Conservation (phyloP, 148 eudicot species). For the Fallopia convolvulus region DNA sequence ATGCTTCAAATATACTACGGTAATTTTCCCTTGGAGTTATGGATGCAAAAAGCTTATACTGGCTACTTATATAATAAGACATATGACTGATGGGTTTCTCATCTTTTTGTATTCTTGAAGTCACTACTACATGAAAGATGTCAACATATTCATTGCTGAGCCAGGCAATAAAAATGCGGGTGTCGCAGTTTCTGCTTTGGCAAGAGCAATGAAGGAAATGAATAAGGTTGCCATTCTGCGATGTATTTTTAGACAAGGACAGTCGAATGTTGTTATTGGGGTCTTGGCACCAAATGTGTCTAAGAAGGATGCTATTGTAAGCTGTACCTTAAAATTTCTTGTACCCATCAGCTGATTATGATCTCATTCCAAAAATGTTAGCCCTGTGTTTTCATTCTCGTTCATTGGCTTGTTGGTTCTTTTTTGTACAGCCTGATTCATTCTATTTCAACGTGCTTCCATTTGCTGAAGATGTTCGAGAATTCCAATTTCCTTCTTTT, state of each 20-base stretch:
- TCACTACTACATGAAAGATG: constrained; percentile 93
- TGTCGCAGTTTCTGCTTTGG: constrained; percentile 77
- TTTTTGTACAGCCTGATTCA: constrained; percentile 74
- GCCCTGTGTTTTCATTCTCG: background rate
- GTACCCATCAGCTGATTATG: background rate
- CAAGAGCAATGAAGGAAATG: constrained; percentile 92
- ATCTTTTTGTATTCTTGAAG: constrained; percentile 32
- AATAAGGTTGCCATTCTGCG: constrained; percentile 88
- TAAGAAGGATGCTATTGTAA: constrained; percentile 58
- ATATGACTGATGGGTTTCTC: background rate
- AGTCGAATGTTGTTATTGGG: constrained; percentile 74
- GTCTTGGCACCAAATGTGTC: constrained; percentile 86
- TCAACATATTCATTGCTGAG: constrained; percentile 77
- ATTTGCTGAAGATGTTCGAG: constrained; percentile 93
- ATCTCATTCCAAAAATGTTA: background rate
- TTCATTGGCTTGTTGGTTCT: constrained; percentile 17
- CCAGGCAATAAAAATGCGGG: constrained; percentile 75
- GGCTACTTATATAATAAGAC: background rate
- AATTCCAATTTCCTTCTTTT: constrained; percentile 94
- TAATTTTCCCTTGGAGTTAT: constrained; percentile 23
- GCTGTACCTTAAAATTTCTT: constrained; percentile 16
- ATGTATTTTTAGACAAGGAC: constrained; percentile 97
- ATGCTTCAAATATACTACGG: constrained; percentile 79
- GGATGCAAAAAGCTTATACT: background rate
- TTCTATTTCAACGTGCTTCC: constrained; percentile 93